Evolutionary conservation across 352 stramenopile genomes (phyloP), one percentile per base, ranked within the genome.

Genomic region (Peronospora farinosa): DNA sequence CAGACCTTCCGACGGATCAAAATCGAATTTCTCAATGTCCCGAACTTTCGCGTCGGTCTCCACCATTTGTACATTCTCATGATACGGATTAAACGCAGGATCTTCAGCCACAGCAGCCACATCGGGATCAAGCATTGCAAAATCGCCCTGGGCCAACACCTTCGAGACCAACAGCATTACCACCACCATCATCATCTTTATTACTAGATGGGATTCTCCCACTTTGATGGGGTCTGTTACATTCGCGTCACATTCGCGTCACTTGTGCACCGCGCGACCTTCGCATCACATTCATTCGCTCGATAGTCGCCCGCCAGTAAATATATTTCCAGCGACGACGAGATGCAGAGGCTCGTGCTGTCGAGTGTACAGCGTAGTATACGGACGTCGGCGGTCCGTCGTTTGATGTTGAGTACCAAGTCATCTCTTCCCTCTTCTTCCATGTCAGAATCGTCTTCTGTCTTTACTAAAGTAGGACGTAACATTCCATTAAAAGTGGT

Each of bases 1-100:
- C 40, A 91, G 54, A 1, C 80, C 80, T 46, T 91, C 77, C 50
- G 77, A 88, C 50, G 80, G 80, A 41, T 91, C 80, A 47, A 91
- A 91, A 60, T 91, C 80, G 40, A 88, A 91, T 12, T 57, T 60
- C 50, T 85, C 74, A 10, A 88, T 63, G 3, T 70, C 60, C 47
- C 67, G 71, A 32, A 60, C 51, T 40, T 69, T 53, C 21, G 46
- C 40, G 31, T 64, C 54, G 9, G 49, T 54, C 8, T 35, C 60
- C 13, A 67, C 51, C 11, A 30, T 54, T 7, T 61, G 56, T 35
- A 47, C 55, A 36, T 70, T 61, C 7, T 72, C 61, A 40, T 72
- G 51, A 50, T 88, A 90, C 40, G 74, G 74, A 28, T 84, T 60
- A 51, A 86, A 88, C 37, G 82, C 60, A 25, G 70, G 46, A 47